Percentiles rank a stretch among this genome's conserved stretches.
phyloP scores from a whole-genome alignment of 2,329 filamentous ascomycete species.

The Thielaviopsis euricoi region DNA sequence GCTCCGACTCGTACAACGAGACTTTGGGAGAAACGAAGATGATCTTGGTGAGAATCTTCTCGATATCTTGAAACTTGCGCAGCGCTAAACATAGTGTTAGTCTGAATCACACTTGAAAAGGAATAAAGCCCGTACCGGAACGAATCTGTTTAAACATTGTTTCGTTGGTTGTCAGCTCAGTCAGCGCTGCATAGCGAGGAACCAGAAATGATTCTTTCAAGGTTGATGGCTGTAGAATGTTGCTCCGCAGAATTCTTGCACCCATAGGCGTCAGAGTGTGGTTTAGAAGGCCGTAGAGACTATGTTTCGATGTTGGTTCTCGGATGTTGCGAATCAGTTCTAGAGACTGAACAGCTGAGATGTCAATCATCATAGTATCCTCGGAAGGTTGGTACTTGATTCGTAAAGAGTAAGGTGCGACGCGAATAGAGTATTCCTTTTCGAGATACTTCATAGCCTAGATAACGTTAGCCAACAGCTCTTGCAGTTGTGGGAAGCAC shows the following conservation, averaged over 20 bases:
- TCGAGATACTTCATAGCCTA: slow-evolving; percentile 74
- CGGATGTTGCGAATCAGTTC: slow-evolving; percentile 83
- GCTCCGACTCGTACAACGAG: slow-evolving; percentile 54
- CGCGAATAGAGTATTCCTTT: slow-evolving; percentile 47
- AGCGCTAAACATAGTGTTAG: slow-evolving; percentile 3
- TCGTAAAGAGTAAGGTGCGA: slow-evolving; percentile 64
- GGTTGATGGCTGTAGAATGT: slow-evolving; percentile 77
- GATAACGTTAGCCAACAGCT: slow-evolving; percentile 12
- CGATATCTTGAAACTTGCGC: slow-evolving; percentile 52
- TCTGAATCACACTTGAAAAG: neutral
- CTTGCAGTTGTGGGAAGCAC: slow-evolving; percentile 15
- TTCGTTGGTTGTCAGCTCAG: slow-evolving; percentile 67
- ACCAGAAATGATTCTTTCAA: slow-evolving; percentile 45
- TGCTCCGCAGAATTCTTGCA: slow-evolving; percentile 62
- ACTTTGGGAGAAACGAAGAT: slow-evolving; percentile 56
- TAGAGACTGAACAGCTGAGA: slow-evolving; percentile 70
- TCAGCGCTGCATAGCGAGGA: slow-evolving; percentile 64
- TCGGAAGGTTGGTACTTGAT: slow-evolving; percentile 79
- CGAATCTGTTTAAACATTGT: slow-evolving; percentile 69
- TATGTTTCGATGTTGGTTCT: slow-evolving; percentile 61
- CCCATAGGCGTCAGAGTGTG: slow-evolving; percentile 83
- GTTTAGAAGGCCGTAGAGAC: slow-evolving; percentile 72
- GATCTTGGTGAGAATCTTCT: slow-evolving; percentile 47
- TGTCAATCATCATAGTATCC: slow-evolving; percentile 89
- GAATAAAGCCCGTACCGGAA: slow-evolving; percentile 31